Base-by-base conservation (phyloP, 2,329 filamentous ascomycete species). In the Phaeosphaeriaceae sp. region DNA sequence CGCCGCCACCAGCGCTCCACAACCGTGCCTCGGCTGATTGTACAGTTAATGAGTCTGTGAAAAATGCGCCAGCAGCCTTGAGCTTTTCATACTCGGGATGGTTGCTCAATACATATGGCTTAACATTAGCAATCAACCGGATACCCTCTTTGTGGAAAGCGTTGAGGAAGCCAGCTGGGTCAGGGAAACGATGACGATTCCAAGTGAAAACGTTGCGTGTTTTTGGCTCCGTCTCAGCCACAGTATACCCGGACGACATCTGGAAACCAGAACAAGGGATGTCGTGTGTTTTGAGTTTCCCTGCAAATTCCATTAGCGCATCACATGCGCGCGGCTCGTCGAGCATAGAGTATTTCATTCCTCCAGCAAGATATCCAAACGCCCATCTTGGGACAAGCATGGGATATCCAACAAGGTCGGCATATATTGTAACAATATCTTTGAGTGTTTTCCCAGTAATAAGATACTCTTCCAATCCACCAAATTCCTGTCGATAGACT, bases 241-340 rank as follows among this genome's bases (percentile, higher is more conserved):
- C 82, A 0, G 87, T 89, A 65, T 90, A 90, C 0, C 87, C 87
- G 0, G 85, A 88, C 18, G 83, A 86, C 86, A 89, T 87, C 64
- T 89, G 87, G 65, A 88, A 87, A 0, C 83, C 87, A 0, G 86
- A 88, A 60, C 86, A 88, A 2, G 87, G 87, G 41, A 89, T 89
- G 21, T 83, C 86, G 53, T 89, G 76, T 58, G 84, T 74, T 66
- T 83, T 82, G 56, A 87, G 76, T 64, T 86, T 85, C 12, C 75
- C 74, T 0, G 85, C 82, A 64, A 88, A 85, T 3, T 82, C 79
- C 37, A 88, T 74, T 3, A 89, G 74, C 0, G 80, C 81, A 40
- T 88, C 79, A 21, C 72, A 69, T 0, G 82, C 82, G 15, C 77
- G 76, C 4, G 82, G 82, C 26, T 82, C 76, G 54, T 85, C 82